phyloP scores from a whole-genome alignment of 805 yeast species.

The Tetrapisispora namnaoensis region DNA sequence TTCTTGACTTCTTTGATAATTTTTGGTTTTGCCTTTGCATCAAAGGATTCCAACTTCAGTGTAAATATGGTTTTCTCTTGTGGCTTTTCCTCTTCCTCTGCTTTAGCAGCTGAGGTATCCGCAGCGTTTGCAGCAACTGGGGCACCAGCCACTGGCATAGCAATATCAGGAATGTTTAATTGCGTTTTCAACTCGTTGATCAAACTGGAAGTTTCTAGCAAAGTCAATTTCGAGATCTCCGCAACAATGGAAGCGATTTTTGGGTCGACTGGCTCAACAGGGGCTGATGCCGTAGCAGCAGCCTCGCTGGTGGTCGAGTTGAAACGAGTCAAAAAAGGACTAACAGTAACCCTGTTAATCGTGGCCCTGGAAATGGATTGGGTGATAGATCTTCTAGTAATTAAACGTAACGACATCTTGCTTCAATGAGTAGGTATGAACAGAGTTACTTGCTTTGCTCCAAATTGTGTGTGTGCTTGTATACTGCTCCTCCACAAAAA shows the following conservation, averaged over 20 bases:
- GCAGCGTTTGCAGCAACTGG: slow-evolving; percentile 44
- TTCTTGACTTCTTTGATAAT: slow-evolving; percentile 94
- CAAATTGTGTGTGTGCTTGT: too few relatives aligned
- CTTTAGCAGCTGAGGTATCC: slow-evolving; percentile 56
- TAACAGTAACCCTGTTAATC: background rate
- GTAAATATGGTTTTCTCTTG: slow-evolving; percentile 92
- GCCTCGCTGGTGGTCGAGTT: slow-evolving; percentile 4
- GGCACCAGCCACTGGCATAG: slow-evolving; percentile 31
- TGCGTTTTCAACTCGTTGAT: slow-evolving; percentile 69
- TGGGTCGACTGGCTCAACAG: slow-evolving; percentile 54
- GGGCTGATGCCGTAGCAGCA: background rate
- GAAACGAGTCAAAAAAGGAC: slow-evolving; percentile 2
- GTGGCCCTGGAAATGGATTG: background rate
- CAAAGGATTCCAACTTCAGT: slow-evolving; percentile 86
- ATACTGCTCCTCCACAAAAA: too few relatives aligned
- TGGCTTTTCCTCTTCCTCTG: slow-evolving; percentile 58
- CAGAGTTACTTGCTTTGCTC: background rate
- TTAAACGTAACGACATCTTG: slow-evolving; percentile 11
- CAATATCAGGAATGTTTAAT: slow-evolving; percentile 88
- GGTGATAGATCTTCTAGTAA: slow-evolving; percentile 10
- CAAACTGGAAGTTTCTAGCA: slow-evolving; percentile 84
- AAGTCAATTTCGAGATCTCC: slow-evolving; percentile 80
- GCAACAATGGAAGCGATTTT: slow-evolving; percentile 83
- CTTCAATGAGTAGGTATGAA: background rate
- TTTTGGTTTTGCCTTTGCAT: slow-evolving; percentile 92